Evolutionary conservation across 257 asterid species (phyloP), one percentile per base, ranked within the genome.

Genomic region (Solanum appendiculatum): DNA sequence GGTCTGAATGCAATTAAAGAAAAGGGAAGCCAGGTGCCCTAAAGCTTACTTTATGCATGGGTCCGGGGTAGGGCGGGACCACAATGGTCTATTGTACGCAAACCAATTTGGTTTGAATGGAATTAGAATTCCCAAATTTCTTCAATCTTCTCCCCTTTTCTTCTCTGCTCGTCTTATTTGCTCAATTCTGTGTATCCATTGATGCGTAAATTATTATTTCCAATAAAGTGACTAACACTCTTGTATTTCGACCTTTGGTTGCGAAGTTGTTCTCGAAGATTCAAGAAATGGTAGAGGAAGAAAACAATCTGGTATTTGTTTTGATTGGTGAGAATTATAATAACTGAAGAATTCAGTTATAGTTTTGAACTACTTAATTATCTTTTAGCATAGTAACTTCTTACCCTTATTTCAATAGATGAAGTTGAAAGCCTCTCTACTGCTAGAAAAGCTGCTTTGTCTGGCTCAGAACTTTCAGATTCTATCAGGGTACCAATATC

Each of bases 341-440:
- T 87, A 84, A 68, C 86, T 54, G 46, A 42, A 39, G 34, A 63
- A 48, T 80, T 68, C 81, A 56, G 77, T 88, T 56, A 80, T 60
- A 63, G 56, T 86, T 77, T 68, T 64, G 85, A 27, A 27, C 63
- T 15, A 16, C 69, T 86, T 42, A 44, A 39, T 70, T 83, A 64
- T 86, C 42, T 86, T 73, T 44, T 72, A 44, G 44, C 74, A 66
- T 85, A 44, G 25, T 60, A 85, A 77, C 82, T 87, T 86, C 58
- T 87, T 46, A 33, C 20, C 63, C 68, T 29, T 81, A 48, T 81
- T 81, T 88, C 23, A 86, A 86, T 87, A 97, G 99, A 96, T 93
- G 99, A 97, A 93, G 98, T 97, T 87, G 99, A 97, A 94, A 96
- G 99, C 92, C 98, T 97, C 9, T 99, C 99, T 88, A 99, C 99